These are phyloP conservation scores for Pythium pyrilobum DNA, from an alignment of 352 stramenopile species.

Conservation along the genomic window DNA sequence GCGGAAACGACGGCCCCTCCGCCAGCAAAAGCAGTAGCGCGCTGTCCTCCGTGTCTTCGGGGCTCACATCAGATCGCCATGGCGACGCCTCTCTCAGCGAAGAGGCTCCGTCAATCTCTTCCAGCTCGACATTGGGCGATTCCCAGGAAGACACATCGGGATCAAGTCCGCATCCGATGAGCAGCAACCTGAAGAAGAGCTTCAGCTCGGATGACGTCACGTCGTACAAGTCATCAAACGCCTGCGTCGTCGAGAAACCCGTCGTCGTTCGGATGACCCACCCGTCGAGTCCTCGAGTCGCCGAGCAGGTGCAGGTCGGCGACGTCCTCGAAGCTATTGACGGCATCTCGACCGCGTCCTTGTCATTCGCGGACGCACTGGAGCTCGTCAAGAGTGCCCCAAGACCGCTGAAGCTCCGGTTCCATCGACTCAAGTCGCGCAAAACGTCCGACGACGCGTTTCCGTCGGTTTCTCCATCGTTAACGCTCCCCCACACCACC, in stretches of 20 bases:
- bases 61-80: not conserved
- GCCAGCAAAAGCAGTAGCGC: not conserved
- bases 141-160: too few species aligned
- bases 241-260: constrained; percentile 47
- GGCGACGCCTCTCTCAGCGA: constrained; percentile 12
- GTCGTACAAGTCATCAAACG: constrained; percentile 24
- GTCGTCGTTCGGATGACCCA: constrained; percentile 29
- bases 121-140: not conserved
- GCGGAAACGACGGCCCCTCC: not conserved
- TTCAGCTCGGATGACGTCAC: constrained; percentile 55
- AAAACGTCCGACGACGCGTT: constrained; percentile 10
- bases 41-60: constrained; percentile 14
- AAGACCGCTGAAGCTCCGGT: constrained; percentile 60
- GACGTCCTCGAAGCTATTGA: constrained; percentile 73
- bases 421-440: constrained; percentile 27
- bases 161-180: too few species aligned
- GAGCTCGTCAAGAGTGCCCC: constrained; percentile 48
- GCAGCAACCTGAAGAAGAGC: constrained; percentile 30
- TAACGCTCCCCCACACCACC: not conserved
- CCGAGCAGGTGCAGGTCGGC: constrained; percentile 31
- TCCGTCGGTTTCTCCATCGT: not conserved
- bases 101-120: constrained; percentile 3
- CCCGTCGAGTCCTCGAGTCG: constrained; percentile 7
- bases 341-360: constrained; percentile 63
- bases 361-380: constrained; percentile 52